Evolutionary conservation across 2,329 filamentous ascomycete species (phyloP), one percentile per base, ranked within the genome.

Genomic region (Diaporthe sp.): DNA sequence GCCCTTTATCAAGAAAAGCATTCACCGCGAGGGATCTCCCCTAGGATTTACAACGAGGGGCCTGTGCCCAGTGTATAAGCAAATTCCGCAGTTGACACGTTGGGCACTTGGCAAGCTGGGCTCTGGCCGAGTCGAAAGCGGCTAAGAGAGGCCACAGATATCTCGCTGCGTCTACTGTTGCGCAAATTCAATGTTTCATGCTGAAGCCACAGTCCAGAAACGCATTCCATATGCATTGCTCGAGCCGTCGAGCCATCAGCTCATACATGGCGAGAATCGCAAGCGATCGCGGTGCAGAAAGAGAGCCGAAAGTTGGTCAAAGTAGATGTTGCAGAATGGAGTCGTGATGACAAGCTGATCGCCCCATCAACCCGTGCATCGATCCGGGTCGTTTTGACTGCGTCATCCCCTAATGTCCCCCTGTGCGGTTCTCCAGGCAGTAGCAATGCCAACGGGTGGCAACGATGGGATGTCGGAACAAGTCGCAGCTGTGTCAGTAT

Each of bases 401-500:
- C 22, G 44, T 9, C 37, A 7, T 19, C n/a, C 13, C 44, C 13
- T 6, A 2, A n/a, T 7, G 1, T 1, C n/a, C n/a, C n/a, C n/a
- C n/a, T n/a, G n/a, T n/a, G n/a, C n/a, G n/a, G 2, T 42, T 50
- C 66, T 25, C 19, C 56, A 12, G 56, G 44, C 17, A 17, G 27
- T n/a, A 53, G n/a, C 22, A 25, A 44, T 19, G 15, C 22, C 19
- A 32, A 32, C n/a, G 56, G 56, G 7, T 51, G 47, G 10, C 2
- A 51, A 13, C n/a, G n/a, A n/a, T 19, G 13, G 10, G 47, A 32
- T 8, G 37, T 63, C 56, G 32, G 30, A 25, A 47, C 22, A 15
- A 22, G 30, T 42, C 8, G 69, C 15, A 42, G 12, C 44, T 63
- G 32, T 61, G 30, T 71, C 22, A 71, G 70, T 53, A 63, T 42